A percentile compares a stretch with the other conserved stretches of the same genome.
Evolutionary conservation across 176 grass and related monocot species (phyloP).

Genomic region (Musa troglodytarum): DNA sequence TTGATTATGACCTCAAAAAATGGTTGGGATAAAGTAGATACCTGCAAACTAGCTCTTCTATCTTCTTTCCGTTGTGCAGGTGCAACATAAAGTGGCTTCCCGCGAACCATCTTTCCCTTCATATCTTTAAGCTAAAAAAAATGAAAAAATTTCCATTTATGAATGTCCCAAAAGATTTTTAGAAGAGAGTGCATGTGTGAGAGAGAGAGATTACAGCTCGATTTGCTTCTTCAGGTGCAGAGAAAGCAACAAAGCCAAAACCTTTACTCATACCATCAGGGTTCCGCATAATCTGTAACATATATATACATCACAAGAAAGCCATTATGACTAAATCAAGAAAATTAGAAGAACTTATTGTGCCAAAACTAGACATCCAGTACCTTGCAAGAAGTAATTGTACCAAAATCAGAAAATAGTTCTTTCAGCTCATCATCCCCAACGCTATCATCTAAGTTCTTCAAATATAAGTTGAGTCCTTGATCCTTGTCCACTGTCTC

Average conservation of each 20-base stretch:
- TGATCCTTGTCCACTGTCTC: conserved; percentile 78
- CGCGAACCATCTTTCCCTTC: too few species aligned
- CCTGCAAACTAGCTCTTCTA: too few species aligned
- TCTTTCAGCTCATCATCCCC: conserved; percentile 59
- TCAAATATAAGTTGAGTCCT: conserved; percentile 75
- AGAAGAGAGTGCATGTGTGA: too few species aligned
- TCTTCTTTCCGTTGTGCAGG: too few species aligned
- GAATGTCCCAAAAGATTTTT: too few species aligned
- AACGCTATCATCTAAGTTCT: conserved; percentile 70
- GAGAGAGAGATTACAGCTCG: conserved; percentile 42
- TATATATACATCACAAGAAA: background rate
- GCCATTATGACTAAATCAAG: too few species aligned
- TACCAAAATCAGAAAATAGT: conserved; percentile 37
- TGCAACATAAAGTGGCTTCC: too few species aligned
- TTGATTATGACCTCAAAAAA: too few species aligned
- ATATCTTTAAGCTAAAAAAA: too few species aligned
- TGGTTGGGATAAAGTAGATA: too few species aligned
- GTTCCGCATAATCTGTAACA: conserved; percentile 66
- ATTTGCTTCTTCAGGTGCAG: conserved; percentile 61
- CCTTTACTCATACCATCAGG: conserved; percentile 80
- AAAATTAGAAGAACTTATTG: too few species aligned
- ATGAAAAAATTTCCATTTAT: too few species aligned
- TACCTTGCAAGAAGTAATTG: conserved; percentile 42
- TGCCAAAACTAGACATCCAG: background rate
- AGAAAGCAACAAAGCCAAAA: conserved; percentile 79